Conservation (phyloP, 768 basidiomycete species). For the Phlebiopsis flavidoalba region DNA sequence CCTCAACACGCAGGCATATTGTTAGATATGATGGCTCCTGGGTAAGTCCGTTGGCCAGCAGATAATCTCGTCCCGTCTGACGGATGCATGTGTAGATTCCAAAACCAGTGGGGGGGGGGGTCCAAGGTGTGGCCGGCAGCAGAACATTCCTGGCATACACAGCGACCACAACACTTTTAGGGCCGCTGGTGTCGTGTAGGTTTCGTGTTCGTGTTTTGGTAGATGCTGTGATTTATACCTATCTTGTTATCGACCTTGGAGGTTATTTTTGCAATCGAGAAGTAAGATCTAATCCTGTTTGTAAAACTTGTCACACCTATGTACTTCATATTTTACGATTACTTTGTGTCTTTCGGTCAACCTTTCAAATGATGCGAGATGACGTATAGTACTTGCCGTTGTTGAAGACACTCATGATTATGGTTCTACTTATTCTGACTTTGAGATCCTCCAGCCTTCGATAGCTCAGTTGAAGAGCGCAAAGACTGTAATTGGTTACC, state of each 20-base stretch:
- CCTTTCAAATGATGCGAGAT: too few relatives aligned
- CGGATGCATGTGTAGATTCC: background rate
- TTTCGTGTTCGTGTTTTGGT: background rate
- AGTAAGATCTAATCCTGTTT: background rate
- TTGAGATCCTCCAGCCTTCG: background rate
- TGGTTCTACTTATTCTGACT: too few relatives aligned
- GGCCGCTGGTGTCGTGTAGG: background rate
- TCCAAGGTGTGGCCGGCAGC: background rate
- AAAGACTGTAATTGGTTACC: conserved; percentile 3
- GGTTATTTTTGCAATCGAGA: background rate
- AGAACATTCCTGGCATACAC: conserved; percentile 1
- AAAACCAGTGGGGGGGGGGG: background rate
- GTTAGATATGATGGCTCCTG: conserved; percentile 87
- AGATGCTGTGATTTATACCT: background rate
- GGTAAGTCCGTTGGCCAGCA: conserved; percentile 33
- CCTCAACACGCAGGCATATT: conserved; percentile 67
- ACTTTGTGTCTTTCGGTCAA: background rate
- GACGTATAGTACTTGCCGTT: too few relatives aligned
- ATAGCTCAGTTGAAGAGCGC: conserved; percentile 8
- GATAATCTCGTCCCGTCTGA: background rate
- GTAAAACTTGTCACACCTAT: background rate
- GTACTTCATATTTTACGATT: background rate
- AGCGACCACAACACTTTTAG: background rate
- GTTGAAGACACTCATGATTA: too few relatives aligned
- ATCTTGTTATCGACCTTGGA: background rate